Evolutionary conservation across 306 rosid species (phyloP).

Genomic region (Dalbergia oliveri): DNA sequence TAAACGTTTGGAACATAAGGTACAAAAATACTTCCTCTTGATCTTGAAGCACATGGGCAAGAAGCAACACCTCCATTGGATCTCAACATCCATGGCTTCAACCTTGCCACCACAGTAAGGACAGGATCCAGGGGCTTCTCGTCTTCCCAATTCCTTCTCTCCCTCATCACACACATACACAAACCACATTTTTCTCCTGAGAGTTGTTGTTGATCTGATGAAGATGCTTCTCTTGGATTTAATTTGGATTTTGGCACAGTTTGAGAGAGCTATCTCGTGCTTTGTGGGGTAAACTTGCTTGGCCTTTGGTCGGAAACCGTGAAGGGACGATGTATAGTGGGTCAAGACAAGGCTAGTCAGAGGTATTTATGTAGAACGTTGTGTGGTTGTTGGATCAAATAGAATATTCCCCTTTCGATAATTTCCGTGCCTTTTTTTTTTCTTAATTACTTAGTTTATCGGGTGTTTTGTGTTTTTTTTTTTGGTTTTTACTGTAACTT

Average conservation of each 20-base stretch:
- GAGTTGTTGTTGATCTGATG: not conserved
- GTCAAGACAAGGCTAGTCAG: not conserved
- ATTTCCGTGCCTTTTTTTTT: not conserved
- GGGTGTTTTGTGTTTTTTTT: not conserved
- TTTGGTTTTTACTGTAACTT: not conserved
- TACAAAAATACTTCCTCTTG: slow-evolving; percentile 77
- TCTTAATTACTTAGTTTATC: not conserved
- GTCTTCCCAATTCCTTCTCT: slow-evolving; percentile 78
- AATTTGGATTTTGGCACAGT: not conserved
- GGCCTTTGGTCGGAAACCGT: not conserved
- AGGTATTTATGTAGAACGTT: slow-evolving; percentile 18
- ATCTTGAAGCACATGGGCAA: slow-evolving; percentile 82
- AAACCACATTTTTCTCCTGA: slow-evolving; percentile 68
- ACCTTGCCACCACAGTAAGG: slow-evolving; percentile 87
- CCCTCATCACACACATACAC: slow-evolving; percentile 68
- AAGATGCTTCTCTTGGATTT: not conserved
- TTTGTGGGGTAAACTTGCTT: not conserved
- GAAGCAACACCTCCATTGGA: slow-evolving; percentile 68
- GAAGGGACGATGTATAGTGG: not conserved
- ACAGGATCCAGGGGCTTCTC: slow-evolving; percentile 78
- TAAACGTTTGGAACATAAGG: slow-evolving; percentile 72
- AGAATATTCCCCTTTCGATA: slow-evolving; percentile 37
- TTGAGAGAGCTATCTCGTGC: not conserved
- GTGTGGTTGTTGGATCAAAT: slow-evolving; percentile 6
- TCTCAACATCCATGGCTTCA: slow-evolving; percentile 80